phyloP scores from a whole-genome alignment of 768 basidiomycete species.

The Leccinum longicurvipes region DNA sequence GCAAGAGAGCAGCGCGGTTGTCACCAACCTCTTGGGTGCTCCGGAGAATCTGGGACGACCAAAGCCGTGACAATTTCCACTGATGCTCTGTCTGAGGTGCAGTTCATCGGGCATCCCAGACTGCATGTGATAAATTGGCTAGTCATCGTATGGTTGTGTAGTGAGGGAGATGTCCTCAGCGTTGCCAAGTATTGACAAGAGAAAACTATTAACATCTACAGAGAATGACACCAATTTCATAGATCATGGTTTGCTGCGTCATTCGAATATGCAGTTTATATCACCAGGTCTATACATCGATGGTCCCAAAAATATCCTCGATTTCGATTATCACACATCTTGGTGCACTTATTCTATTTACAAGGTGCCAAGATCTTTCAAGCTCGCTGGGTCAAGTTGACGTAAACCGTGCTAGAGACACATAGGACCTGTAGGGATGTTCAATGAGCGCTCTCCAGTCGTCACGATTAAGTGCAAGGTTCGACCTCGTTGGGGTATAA shows the following conservation, averaged over 20 bases:
- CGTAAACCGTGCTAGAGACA: constrained; percentile 24
- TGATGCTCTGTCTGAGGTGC: too few relatives aligned
- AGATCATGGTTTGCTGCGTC: too few relatives aligned
- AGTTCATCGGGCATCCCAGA: too few relatives aligned
- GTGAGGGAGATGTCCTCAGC: not conserved
- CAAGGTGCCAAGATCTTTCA: constrained; percentile 1
- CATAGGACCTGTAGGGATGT: constrained; percentile 23
- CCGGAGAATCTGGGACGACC: constrained; percentile 23
- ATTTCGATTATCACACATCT: too few relatives aligned
- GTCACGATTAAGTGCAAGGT: not conserved
- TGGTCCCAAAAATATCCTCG: too few relatives aligned
- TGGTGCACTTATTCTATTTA: not conserved
- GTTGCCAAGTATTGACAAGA: not conserved
- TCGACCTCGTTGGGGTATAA: constrained; percentile 58
- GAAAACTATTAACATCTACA: not conserved
- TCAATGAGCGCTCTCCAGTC: not conserved
- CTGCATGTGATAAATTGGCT: not conserved
- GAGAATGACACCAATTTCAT: too few relatives aligned
- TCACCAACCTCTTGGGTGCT: constrained; percentile 39
- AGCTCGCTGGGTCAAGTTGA: constrained; percentile 13
- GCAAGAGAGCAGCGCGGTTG: constrained; percentile 56
- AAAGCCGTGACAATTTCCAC: constrained; percentile 5
- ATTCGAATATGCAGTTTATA: too few relatives aligned
- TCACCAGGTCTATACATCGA: too few relatives aligned
- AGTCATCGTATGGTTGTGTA: not conserved